These are phyloP conservation scores for Pelargonium nanum DNA, from an alignment of 345 rosid species.

Conservation along the genomic window DNA sequence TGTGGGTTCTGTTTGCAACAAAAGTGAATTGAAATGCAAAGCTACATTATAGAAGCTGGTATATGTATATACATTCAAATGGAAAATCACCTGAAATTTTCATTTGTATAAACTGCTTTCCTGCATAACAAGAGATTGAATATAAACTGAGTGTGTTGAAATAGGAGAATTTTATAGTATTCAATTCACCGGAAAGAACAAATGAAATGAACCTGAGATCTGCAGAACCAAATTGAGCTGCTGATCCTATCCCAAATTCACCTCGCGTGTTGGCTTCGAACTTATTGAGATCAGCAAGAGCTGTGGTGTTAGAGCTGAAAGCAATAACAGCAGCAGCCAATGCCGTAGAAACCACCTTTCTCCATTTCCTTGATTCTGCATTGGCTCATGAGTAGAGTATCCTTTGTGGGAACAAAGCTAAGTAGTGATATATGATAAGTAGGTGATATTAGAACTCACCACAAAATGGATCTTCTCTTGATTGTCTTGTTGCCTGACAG, in stretches of 20 bases:
- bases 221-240: constrained; percentile 74
- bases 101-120: constrained; percentile 58
- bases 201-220: constrained; percentile 40
- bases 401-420: constrained; percentile 27
- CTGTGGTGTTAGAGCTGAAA: constrained; percentile 35
- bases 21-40: neutral
- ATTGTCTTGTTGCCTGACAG: constrained; percentile 13
- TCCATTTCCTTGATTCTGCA: constrained; percentile 31
- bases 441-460: constrained; percentile 20
- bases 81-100: constrained; percentile 53
- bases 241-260: constrained; percentile 76
- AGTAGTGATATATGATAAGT: neutral
- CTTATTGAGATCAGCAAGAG: constrained; percentile 64
- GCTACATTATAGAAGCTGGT: neutral
- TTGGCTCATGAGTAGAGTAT: constrained; percentile 17
- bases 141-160: neutral
- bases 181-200: constrained; percentile 8
- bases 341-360: constrained; percentile 45
- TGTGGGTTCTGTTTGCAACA: neutral
- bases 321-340: constrained; percentile 44
- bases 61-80: neutral
- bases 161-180: neutral
- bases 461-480: constrained; percentile 8
- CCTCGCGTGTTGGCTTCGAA: constrained; percentile 68
- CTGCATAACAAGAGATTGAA: constrained; percentile 23